A percentile compares a stretch with the other conserved stretches of the same genome.
phyloP scores from a whole-genome alignment of 192 early-diverging fungal species.

The Rhizophagus sp. region DNA sequence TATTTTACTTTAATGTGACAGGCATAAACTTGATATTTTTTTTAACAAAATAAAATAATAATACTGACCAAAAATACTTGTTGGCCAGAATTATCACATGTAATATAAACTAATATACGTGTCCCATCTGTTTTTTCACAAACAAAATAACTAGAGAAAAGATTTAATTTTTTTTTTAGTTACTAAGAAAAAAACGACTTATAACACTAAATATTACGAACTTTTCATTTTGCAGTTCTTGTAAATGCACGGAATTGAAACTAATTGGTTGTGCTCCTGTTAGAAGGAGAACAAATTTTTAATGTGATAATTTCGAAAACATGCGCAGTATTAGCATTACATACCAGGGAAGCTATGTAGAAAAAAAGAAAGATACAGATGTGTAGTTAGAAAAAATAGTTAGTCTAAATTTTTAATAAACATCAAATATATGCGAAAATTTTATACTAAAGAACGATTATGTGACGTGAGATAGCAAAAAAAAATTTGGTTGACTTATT shows the following conservation, averaged over 20 bases:
- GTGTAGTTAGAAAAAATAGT: too few species aligned
- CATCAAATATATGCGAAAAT: neutral
- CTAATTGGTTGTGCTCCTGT: constrained; percentile 69
- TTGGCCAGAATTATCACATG: constrained; percentile 33
- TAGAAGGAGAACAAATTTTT: constrained; percentile 30
- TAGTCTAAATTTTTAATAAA: neutral
- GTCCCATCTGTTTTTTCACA: constrained; percentile 86
- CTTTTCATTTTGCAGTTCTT: constrained; percentile 59
- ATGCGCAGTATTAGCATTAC: neutral
- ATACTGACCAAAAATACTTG: constrained; percentile 56
- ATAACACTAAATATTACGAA: constrained; percentile 32
- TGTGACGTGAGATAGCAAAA: neutral
- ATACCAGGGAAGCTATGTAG: neutral
- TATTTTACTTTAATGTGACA: neutral
- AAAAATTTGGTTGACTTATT: neutral
- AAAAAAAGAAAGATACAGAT: neutral
- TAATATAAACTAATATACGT: constrained; percentile 58
- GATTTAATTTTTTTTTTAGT: neutral
- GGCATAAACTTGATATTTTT: neutral
- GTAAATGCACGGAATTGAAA: constrained; percentile 51
- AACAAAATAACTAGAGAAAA: constrained; percentile 63
- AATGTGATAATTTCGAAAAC: neutral
- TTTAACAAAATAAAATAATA: neutral
- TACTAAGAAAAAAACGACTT: too few species aligned
- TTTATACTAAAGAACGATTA: neutral